Evolutionary conservation across 169 alveolate species (phyloP), one percentile per base, ranked within the genome.

Genomic region (Neospora caninum): DNA sequence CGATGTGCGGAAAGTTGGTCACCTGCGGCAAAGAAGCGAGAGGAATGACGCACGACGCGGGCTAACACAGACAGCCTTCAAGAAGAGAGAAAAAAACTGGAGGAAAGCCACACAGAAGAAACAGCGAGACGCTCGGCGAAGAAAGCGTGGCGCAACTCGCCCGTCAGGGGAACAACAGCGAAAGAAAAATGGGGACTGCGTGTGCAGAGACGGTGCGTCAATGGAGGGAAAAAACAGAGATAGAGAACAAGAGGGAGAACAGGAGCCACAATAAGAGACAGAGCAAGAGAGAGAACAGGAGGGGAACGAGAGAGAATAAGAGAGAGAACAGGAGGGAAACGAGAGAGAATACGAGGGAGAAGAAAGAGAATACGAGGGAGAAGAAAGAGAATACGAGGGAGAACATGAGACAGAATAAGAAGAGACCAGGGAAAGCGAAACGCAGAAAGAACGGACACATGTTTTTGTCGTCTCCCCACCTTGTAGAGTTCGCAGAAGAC

Each of bases 401-500:
- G 58, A 49, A 49, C 58, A 49, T 4, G 58, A 49, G 58, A n/a
- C n/a, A 49, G 58, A 49, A 4, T 13, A 49, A 49, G 58, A 49
- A 49, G 58, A 49, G 13, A 49, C 58, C 13, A 7, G 58, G 58
- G 22, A 7, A 13, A 7, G 58, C 4, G 58, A 7, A 7, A 13
- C 58, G 58, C 13, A 7, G 58, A 4, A 49, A 13, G 58, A 13
- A 49, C 22, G 13, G 58, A 7, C 58, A 7, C 22, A 49, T 49
- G 58, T 4, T 49, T 49, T 49, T 49, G 58, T 13, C 4, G 58
- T n/a, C n/a, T n/a, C 39, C 91, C n/a, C 43, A 92, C 94, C 53
- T 88, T 88, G 80, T 92, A 92, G 53, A 92, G 49, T 58, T 92
- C 94, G 78, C 92, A 83, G 94, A 83, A 92, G 49, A 92, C 80